Percentiles rank a stretch among this genome's conserved stretches.
phyloP scores from a whole-genome alignment of 495 filamentous ascomycete species.

The Xylaria curta region DNA sequence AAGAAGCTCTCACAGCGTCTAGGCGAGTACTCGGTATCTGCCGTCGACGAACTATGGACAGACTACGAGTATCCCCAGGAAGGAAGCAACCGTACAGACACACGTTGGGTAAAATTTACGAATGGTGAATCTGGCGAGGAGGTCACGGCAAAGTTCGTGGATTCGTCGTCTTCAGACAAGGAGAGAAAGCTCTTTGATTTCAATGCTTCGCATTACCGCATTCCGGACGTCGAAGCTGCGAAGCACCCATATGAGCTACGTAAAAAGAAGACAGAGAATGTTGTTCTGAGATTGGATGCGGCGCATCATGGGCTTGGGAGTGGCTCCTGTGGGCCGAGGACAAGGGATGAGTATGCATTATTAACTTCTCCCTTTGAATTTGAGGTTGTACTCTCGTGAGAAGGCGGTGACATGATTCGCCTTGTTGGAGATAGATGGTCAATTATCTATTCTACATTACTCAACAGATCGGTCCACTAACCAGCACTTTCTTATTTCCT shows the following conservation, averaged over 20 bases:
- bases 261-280: constrained; percentile 52
- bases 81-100: constrained; percentile 65
- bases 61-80: constrained; percentile 71
- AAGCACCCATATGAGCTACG: constrained; percentile 65
- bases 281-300: constrained; percentile 64
- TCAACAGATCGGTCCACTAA: background rate
- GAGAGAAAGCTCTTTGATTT: constrained; percentile 57
- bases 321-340: constrained; percentile 66
- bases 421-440: too few species aligned
- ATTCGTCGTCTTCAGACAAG: constrained; percentile 32
- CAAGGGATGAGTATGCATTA: constrained; percentile 58
- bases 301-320: constrained; percentile 63
- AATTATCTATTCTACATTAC: too few species aligned
- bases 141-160: constrained; percentile 41
- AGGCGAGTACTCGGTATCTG: constrained; percentile 52
- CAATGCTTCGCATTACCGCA: constrained; percentile 56
- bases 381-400: constrained; percentile 32
- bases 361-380: constrained; percentile 37
- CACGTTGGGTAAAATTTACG: constrained; percentile 56
- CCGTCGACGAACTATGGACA: constrained; percentile 56
- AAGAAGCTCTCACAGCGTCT: constrained; percentile 62
- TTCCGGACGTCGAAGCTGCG: constrained; percentile 57
- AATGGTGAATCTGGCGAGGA: constrained; percentile 42
- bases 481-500: background rate
- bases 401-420: background rate